Conservation (phyloP, 139 green algal species). For the Asterochloris sp. region DNA sequence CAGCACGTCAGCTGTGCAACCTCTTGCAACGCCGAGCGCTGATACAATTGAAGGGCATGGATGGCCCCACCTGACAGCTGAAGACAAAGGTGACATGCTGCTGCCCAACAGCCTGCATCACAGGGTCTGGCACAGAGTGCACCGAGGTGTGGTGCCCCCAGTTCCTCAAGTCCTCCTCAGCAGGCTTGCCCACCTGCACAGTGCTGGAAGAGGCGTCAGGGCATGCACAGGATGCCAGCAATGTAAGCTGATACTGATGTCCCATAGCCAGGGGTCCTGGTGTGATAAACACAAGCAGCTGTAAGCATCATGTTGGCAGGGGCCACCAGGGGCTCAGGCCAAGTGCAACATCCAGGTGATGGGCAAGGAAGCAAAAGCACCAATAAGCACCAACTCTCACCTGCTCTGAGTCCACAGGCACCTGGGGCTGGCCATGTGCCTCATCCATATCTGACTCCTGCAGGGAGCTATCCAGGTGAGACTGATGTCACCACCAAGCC, state of each 20-base stretch:
- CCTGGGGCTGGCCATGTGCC: not conserved
- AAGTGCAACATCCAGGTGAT: no score
- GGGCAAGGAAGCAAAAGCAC: not conserved
- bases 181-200: conserved; percentile 74
- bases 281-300: no score
- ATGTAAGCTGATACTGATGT: not conserved
- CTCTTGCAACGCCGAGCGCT: no score
- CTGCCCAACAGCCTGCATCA: conserved; percentile 39
- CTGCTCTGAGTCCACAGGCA: not conserved
- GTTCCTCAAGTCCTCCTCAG: conserved; percentile 86
- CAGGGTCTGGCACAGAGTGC: conserved; percentile 73
- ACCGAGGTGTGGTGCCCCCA: conserved; percentile 86
- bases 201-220: no score
- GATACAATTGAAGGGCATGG: no score
- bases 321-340: no score
- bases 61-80: conserved; percentile 51
- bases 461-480: no score
- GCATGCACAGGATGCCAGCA: not conserved
- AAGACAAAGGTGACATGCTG: conserved; percentile 89
- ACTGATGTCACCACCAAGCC: no score
- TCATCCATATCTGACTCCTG: no score
- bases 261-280: no score
- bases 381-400: not conserved
- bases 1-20: no score
- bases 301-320: not conserved